Base-by-base conservation (phyloP, 768 basidiomycete species). In the Nidularia sp. region DNA sequence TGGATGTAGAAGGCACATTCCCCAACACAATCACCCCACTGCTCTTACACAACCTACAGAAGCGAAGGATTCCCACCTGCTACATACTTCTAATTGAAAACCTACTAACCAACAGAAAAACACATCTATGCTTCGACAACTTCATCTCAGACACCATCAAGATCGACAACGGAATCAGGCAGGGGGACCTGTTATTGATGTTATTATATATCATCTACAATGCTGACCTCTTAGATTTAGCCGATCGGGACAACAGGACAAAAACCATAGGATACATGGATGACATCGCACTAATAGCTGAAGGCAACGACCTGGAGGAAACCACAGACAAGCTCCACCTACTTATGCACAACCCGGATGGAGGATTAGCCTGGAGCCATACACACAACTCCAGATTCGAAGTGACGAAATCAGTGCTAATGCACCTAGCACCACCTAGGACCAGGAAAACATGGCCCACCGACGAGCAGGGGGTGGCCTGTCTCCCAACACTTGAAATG, bases 1-100 rank as follows among this genome's bases (percentile, higher is more conserved):
- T 77, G 1, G 74, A 79, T 52, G 65, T 79, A 0, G 61, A 75
- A 57, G 75, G 68, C 0, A 72, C 76, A 0, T 78, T 76, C 55
- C 76, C 71, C 0, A 76, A 68, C 52, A 66, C 65, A 0, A 68
- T 66, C 6, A 63, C 55, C 0, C 64, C 66, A 1, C 22, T 55
- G 0, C 66, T 77, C 0, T 34, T 68, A 0, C 66, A 71, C 52
- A 66, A 72, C 48, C 54, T 76, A 50, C 46, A 56, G 9, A 60
- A 57, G 48, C 25, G 57, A 0, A 18, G 68, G 0, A 61, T 73
- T 0, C 67, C 74, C 2, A 25, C 47, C 2, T 43, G 41, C 9
- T 64, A 65, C 43, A 54, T 67, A 0, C 41, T 56, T 0, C 62
- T 61, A 13, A 44, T 65, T 0, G 22, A 18, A 10, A 48, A 53